Conservation (phyloP, 805 yeast genomes). For the Brettanomyces sp. region DNA sequence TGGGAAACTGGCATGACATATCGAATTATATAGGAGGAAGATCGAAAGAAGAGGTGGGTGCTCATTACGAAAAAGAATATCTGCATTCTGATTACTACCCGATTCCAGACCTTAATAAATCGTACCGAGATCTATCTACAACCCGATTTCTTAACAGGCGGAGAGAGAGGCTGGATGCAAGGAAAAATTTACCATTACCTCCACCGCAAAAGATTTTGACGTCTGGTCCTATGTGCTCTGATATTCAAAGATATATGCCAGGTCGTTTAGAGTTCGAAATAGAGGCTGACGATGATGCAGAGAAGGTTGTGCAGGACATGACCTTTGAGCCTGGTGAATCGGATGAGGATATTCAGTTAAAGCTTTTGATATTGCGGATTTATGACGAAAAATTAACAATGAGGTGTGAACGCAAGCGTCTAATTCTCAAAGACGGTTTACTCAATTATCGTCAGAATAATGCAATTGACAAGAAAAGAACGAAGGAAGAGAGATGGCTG, state of each 20-base stretch:
- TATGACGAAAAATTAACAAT: slow-evolving; percentile 83
- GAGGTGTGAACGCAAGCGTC: slow-evolving; percentile 87
- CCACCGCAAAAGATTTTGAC: slow-evolving; percentile 85
- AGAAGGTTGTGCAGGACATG: slow-evolving; percentile 89
- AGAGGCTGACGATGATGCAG: slow-evolving; percentile 96
- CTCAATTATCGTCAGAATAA: slow-evolving; percentile 80
- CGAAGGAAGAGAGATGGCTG: slow-evolving; percentile 85
- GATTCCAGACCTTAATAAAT: slow-evolving; percentile 73
- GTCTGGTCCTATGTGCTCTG: slow-evolving; percentile 93
- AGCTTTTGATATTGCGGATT: slow-evolving; percentile 77
- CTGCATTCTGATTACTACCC: slow-evolving; percentile 70
- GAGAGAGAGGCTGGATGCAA: slow-evolving; percentile 61
- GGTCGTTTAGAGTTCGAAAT: slow-evolving; percentile 95
- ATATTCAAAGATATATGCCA: slow-evolving; percentile 97
- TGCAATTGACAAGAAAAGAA: slow-evolving; percentile 72
- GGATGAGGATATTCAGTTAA: slow-evolving; percentile 80
- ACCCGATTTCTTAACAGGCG: slow-evolving; percentile 60
- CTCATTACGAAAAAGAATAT: slow-evolving; percentile 70
- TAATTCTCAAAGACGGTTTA: slow-evolving; percentile 64
- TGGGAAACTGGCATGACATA: slow-evolving; percentile 98
- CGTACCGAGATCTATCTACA: slow-evolving; percentile 54
- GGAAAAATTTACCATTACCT: slow-evolving; percentile 66
- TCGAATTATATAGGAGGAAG: slow-evolving; percentile 93
- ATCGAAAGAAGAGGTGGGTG: slow-evolving; percentile 81
- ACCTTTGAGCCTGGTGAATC: slow-evolving; percentile 89